A percentile compares a stretch with the other conserved stretches of the same genome.
These are phyloP conservation scores for Leptographium procerum DNA, from an alignment of 2,329 filamentous ascomycete species.

Conservation along the genomic window DNA sequence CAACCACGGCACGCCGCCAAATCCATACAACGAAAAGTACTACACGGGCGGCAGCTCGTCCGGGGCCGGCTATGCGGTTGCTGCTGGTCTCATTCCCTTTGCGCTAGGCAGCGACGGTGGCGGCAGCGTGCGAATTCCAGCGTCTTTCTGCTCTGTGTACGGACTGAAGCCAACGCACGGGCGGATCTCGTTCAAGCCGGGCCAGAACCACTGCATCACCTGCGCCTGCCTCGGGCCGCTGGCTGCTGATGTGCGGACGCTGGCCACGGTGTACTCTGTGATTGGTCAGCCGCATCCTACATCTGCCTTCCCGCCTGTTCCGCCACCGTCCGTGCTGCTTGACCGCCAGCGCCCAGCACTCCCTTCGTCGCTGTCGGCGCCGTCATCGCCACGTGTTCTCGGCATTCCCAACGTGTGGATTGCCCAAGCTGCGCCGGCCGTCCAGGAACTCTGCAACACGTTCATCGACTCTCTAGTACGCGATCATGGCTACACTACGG, in stretches of 20 bases:
- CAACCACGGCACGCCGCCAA: conserved; percentile 59
- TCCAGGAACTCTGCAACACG: conserved; percentile 28
- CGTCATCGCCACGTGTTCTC: conserved; percentile 33
- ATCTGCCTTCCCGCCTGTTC: conserved; percentile 38
- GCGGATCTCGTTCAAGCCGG: conserved; percentile 51
- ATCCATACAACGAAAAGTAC: conserved; percentile 61
- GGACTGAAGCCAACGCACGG: conserved; percentile 63
- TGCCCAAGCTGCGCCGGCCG: conserved; percentile 27
- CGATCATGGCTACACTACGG: conserved; percentile 38
- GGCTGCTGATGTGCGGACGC: conserved; percentile 53
- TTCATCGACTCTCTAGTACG: conserved; percentile 41
- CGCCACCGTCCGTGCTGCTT: conserved; percentile 15
- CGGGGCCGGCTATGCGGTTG: conserved; percentile 61
- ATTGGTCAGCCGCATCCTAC: conserved; percentile 53
- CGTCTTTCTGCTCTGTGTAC: conserved; percentile 61
- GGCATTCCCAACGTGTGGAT: conserved; percentile 59
- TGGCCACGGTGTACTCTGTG: conserved; percentile 53
- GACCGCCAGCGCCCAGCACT: conserved; percentile 9
- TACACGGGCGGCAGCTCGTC: conserved; percentile 71
- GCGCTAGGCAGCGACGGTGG: conserved; percentile 64
- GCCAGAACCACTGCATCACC: conserved; percentile 45
- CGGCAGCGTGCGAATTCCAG: conserved; percentile 62
- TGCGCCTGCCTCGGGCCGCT: conserved; percentile 58
- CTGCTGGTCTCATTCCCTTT: conserved; percentile 57
- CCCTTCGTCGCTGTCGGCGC: not conserved